Evolutionary conservation across 1,284 basidiomycete species (phyloP).

Genomic region (Neolentinus lepideus): DNA sequence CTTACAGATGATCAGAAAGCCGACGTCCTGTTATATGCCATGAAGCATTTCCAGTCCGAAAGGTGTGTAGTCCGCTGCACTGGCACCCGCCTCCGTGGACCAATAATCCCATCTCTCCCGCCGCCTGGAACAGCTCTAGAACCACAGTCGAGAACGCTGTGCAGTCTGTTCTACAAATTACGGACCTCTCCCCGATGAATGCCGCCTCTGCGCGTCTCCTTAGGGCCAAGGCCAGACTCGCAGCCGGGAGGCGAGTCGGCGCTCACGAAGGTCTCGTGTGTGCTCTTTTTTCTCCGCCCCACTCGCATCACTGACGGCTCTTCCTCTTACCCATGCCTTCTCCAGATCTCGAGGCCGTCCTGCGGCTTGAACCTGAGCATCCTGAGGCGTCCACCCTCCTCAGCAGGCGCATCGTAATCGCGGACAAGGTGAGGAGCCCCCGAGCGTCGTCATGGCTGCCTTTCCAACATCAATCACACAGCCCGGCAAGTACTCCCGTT

Average conservation of each 20-base stretch:
- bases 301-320: conserved; percentile 1
- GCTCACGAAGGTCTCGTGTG: conserved; percentile 52
- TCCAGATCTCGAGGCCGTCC: conserved; percentile 57
- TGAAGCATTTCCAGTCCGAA: conserved; percentile 41
- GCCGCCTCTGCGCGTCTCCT: conserved; percentile 54
- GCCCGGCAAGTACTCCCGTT: conserved; percentile 12
- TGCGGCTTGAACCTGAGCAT: conserved; percentile 60
- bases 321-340: conserved; percentile 13
- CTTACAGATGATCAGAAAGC: conserved; percentile 59
- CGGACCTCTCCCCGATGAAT: conserved; percentile 43
- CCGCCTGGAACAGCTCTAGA: conserved; percentile 34
- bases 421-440: conserved; percentile 19
- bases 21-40: conserved; percentile 55
- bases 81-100: conserved; percentile 6
- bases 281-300: conserved; percentile 8
- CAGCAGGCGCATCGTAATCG: conserved; percentile 26
- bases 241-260: conserved; percentile 48
- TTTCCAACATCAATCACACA: conserved; percentile 5
- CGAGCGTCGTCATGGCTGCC: background rate
- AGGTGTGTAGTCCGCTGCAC: conserved; percentile 27
- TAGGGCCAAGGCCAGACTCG: conserved; percentile 54
- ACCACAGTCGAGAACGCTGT: conserved; percentile 67
- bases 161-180: conserved; percentile 57
- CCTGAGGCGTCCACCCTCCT: conserved; percentile 57
- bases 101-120: background rate